These are phyloP conservation scores for Vigna reflexopilosa DNA, from an alignment of 306 rosid genomes.

Conservation along the genomic window DNA sequence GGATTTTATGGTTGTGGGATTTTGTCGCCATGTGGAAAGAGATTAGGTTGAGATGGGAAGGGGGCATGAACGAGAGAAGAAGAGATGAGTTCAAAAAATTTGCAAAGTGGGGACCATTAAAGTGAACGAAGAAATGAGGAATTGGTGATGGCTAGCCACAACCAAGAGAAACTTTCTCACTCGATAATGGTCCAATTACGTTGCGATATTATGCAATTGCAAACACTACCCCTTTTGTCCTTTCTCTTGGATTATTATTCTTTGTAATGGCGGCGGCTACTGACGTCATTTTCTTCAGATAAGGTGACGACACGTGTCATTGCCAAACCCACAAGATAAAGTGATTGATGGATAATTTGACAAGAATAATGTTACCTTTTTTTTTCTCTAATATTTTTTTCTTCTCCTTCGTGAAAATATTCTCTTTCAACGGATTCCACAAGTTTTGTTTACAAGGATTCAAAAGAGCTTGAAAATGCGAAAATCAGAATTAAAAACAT, in stretches of 20 bases:
- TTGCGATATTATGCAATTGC: background rate
- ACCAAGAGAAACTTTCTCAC: background rate
- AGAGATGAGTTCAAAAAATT: slow-evolving; percentile 44
- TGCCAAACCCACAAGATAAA: background rate
- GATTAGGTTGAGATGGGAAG: slow-evolving; percentile 57
- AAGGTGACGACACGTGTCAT: slow-evolving; percentile 42
- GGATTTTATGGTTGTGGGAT: slow-evolving; percentile 51
- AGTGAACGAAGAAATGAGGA: slow-evolving; percentile 34
- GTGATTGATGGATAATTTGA: background rate
- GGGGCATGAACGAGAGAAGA: slow-evolving; percentile 40
- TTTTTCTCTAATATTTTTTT: background rate
- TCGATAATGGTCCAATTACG: background rate
- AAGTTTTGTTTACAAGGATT: no score
- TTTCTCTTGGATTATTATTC: background rate
- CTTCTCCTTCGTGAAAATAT: background rate
- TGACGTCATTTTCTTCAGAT: slow-evolving; percentile 41
- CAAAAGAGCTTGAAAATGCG: no score
- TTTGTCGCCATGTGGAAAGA: slow-evolving; percentile 59
- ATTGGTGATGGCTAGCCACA: slow-evolving; percentile 26
- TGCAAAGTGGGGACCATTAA: slow-evolving; percentile 50
- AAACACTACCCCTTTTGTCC: slow-evolving; percentile 30
- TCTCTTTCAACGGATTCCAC: no score
- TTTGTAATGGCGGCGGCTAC: slow-evolving; percentile 46
- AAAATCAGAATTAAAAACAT: no score
- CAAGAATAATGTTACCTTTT: background rate